phyloP scores from a whole-genome alignment of 495 filamentous ascomycete genomes.

The Neurospora sp. region DNA sequence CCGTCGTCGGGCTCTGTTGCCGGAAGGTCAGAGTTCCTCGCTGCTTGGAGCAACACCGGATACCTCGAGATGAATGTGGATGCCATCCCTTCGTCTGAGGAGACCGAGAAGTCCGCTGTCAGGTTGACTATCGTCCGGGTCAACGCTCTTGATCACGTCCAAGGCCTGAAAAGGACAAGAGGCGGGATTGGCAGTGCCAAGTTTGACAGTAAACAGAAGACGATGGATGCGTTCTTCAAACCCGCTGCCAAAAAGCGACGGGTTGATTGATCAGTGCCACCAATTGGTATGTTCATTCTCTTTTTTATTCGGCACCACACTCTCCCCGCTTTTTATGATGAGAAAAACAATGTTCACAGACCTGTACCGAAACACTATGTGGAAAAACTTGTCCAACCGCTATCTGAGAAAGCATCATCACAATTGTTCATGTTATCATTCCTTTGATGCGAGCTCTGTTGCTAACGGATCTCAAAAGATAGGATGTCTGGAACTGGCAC shows the following conservation, averaged over 20 bases:
- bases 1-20: neutral
- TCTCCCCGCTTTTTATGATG: conserved; percentile 41
- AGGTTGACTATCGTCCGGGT: conserved; percentile 37
- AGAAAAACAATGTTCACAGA: conserved; percentile 62
- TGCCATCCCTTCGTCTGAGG: neutral
- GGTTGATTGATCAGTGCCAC: conserved; percentile 1
- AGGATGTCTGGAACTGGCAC: neutral
- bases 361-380: conserved; percentile 66
- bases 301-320: conserved; percentile 1
- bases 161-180: conserved; percentile 60
- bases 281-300: conserved; percentile 23
- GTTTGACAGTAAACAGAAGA: conserved; percentile 62
- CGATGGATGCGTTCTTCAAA: conserved; percentile 62
- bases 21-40: conserved; percentile 10
- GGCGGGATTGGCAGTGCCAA: conserved; percentile 67
- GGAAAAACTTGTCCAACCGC: conserved; percentile 62
- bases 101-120: conserved; percentile 5
- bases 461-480: conserved; percentile 14
- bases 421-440: conserved; percentile 2
- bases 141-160: conserved; percentile 59
- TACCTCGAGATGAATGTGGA: conserved; percentile 15
- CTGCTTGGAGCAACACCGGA: conserved; percentile 36
- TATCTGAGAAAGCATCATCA: conserved; percentile 49
- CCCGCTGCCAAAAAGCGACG: conserved; percentile 41
- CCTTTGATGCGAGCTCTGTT: conserved; percentile 1